These are phyloP conservation scores for Cystoderma amianthinum DNA, from an alignment of 768 basidiomycete species.

Conservation along the genomic window DNA sequence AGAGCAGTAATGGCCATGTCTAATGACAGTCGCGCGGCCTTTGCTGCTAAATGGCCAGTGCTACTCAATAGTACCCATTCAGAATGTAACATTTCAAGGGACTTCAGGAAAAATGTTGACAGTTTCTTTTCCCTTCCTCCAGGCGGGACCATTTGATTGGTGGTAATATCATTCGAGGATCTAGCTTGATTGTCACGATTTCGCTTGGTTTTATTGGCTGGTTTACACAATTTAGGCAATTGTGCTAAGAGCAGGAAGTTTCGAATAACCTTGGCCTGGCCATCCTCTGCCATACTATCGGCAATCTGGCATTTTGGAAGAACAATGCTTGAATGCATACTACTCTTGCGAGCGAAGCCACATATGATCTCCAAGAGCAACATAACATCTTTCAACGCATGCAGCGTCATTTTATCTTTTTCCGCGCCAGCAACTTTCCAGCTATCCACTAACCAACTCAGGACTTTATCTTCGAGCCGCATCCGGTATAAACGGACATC, in stretches of 20 bases:
- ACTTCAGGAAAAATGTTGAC: conserved; percentile 56
- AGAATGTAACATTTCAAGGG: conserved; percentile 40
- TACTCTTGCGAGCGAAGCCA: conserved; percentile 37
- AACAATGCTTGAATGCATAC: conserved; percentile 38
- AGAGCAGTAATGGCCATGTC: conserved; percentile 66
- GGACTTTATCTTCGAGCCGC: conserved; percentile 80
- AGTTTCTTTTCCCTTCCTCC: conserved; percentile 54
- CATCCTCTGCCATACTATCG: conserved; percentile 52
- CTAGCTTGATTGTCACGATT: neutral
- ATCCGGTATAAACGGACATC: conserved; percentile 81
- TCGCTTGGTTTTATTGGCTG: neutral
- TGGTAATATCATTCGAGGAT: neutral
- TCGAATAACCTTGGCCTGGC: conserved; percentile 49
- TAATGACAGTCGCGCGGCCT: conserved; percentile 57
- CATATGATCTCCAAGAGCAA: conserved; percentile 60
- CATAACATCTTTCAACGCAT: conserved; percentile 56
- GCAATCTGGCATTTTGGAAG: conserved; percentile 70
- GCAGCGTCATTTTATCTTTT: conserved; percentile 38
- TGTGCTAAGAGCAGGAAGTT: conserved; percentile 65
- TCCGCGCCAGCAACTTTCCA: conserved; percentile 45
- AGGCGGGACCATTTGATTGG: conserved; percentile 33
- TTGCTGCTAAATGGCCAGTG: conserved; percentile 42
- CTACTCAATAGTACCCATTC: conserved; percentile 37
- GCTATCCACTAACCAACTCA: conserved; percentile 72
- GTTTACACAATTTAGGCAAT: conserved; percentile 37